These are phyloP conservation scores for Zygotorulaspora mrakii DNA, from an alignment of 1,139 yeast species.

Conservation along the genomic window DNA sequence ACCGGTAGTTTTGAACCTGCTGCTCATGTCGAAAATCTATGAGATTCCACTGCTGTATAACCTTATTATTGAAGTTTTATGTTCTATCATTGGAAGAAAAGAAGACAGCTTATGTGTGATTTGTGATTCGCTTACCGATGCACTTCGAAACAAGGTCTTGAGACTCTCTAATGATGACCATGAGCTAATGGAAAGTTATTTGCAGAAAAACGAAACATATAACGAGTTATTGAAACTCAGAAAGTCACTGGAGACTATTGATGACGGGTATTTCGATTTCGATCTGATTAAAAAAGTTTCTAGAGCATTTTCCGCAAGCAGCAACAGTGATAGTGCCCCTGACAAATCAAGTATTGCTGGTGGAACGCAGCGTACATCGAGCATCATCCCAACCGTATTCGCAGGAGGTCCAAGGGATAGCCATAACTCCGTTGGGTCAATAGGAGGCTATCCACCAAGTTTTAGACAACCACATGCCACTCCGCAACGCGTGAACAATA, in stretches of 20 bases:
- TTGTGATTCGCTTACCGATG: constrained; percentile 27
- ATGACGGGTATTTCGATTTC: constrained; percentile 61
- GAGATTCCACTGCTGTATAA: constrained; percentile 67
- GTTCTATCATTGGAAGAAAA: constrained; percentile 63
- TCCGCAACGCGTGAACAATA: constrained; percentile 20
- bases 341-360: constrained; percentile 15
- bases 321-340: constrained; percentile 19
- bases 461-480: constrained; percentile 12
- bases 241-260: constrained; percentile 42
- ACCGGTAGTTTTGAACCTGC: constrained; percentile 63
- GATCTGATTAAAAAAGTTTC: constrained; percentile 49
- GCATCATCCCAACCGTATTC: constrained; percentile 21
- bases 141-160: constrained; percentile 23
- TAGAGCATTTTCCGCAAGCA: constrained; percentile 27
- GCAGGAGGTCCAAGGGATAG: constrained; percentile 32
- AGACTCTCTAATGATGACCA: constrained; percentile 25
- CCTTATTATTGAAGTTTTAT: constrained; percentile 61
- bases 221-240: constrained; percentile 24
- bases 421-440: constrained; percentile 25
- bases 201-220: constrained; percentile 30
- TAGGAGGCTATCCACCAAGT: constrained; percentile 17
- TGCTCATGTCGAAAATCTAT: constrained; percentile 58
- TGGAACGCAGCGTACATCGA: constrained; percentile 9
- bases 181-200: constrained; percentile 40
- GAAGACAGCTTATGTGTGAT: constrained; percentile 51